These are phyloP conservation scores for Chloropicon primus DNA, from an alignment of 139 green algal genomes.

Conservation along the genomic window DNA sequence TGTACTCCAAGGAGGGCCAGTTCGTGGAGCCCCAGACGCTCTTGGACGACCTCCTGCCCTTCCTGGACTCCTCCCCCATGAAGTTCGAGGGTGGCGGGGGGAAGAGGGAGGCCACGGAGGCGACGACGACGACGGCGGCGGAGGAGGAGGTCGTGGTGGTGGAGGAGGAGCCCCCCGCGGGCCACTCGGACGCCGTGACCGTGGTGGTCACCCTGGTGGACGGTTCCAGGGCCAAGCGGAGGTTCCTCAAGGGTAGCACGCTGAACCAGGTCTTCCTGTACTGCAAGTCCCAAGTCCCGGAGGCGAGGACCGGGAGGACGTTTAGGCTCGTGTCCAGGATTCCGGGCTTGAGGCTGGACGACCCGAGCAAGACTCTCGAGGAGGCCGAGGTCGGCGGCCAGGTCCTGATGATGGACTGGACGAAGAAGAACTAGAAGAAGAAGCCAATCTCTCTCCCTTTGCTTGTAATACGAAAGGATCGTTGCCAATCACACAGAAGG, in stretches of 20 bases:
- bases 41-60: conserved; percentile 52
- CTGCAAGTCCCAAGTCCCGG: background rate
- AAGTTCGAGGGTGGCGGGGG: conserved; percentile 21
- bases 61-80: conserved; percentile 53
- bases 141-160: background rate
- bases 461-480: too few species aligned
- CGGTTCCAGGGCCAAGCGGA: background rate
- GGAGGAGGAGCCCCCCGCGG: background rate
- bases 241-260: background rate
- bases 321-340: background rate
- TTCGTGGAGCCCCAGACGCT: conserved; percentile 53
- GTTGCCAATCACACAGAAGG: too few species aligned
- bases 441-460: too few species aligned
- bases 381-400: background rate
- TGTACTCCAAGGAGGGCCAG: conserved; percentile 38
- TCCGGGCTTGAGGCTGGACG: background rate
- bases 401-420: background rate
- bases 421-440: background rate
- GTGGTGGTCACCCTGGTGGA: background rate
- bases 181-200: background rate
- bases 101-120: background rate
- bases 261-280: background rate
- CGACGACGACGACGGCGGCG: background rate
- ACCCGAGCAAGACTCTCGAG: background rate
- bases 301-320: background rate